Evolutionary conservation across 2,329 filamentous ascomycete genomes (phyloP), one percentile per base, ranked within the genome.

Genomic region (Escovopsis sp.): DNA sequence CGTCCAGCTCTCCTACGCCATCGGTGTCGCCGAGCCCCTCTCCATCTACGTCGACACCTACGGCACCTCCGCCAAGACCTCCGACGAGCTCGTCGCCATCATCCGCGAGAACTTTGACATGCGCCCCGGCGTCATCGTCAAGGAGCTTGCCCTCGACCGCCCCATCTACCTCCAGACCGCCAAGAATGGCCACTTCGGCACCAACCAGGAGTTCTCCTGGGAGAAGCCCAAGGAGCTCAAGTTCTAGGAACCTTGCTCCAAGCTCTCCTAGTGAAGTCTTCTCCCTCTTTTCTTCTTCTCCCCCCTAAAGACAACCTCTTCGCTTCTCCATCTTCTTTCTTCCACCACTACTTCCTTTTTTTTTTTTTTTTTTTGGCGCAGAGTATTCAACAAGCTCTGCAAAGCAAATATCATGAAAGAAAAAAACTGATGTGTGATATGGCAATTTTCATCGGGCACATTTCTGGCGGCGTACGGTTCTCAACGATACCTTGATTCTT

Each of bases 161-260:
- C 91, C 91, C 62, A 95, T 96, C 74, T 98, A 98, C 81, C 79
- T 79, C 76, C 77, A 89, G 74, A 98, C 91, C 45, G 91, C 91
- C 70, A 95, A 95, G 84, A 96, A 96, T 72, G 91, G 91, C 57
- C 91, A 98, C 79, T 98, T 98, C 70, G 74, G 74, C 53, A 94
- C 87, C 68, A 91, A 95, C 84, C 91, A 94, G 78, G 72, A 66
- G 66, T 98, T 98, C 78, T 79, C 72, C 68, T 98, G 91, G 91
- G 91, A 98, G 80, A 78, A 96, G 79, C 89, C 91, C 60, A 95
- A 94, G 84, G 57, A 73, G 54, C 84, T 98, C 60, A 88, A 84
- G 70, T 82, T 85, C 68, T 96, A 94, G 77, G 64, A 56, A 47
- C 39, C 44, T 43, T 38, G 34, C 31, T n/a, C 39, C 40, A 10